Conservation (phyloP, 2,329 filamentous ascomycete genomes). For the Aspergillus unguis region DNA sequence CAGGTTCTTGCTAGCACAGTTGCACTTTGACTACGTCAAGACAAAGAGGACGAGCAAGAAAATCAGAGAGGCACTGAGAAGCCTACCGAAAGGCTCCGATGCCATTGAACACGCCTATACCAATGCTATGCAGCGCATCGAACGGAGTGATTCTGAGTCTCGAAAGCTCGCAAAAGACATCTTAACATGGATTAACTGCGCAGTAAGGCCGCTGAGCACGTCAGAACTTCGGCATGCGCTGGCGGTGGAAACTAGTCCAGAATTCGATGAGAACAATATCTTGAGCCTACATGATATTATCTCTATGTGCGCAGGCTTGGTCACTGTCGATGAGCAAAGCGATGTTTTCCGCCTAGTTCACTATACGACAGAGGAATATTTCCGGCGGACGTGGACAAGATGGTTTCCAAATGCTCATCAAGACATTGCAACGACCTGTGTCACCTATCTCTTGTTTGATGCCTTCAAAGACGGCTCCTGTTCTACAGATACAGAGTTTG, state of each 20-base stretch:
- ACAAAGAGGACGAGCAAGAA: slow-evolving; percentile 22
- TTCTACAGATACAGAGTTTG: slow-evolving; percentile 10
- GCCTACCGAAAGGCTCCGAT: slow-evolving; percentile 27
- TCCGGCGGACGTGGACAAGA: slow-evolving; percentile 26
- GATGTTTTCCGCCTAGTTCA: slow-evolving; percentile 44
- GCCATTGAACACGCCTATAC: slow-evolving; percentile 1
- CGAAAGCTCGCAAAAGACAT: background rate
- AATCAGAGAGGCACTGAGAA: slow-evolving; percentile 23
- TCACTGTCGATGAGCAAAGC: slow-evolving; percentile 39
- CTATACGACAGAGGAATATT: slow-evolving; percentile 48
- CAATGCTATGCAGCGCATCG: slow-evolving; percentile 7
- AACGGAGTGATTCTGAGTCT: background rate
- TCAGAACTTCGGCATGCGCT: background rate
- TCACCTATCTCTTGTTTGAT: slow-evolving; percentile 38
- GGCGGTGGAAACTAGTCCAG: background rate
- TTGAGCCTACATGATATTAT: background rate
- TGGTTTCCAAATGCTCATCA: slow-evolving; percentile 34
- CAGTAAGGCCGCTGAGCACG: background rate
- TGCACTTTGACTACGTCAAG: slow-evolving; percentile 19
- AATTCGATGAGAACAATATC: background rate
- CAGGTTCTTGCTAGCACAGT: slow-evolving; percentile 26
- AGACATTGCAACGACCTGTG: slow-evolving; percentile 30
- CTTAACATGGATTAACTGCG: background rate
- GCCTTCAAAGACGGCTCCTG: slow-evolving; percentile 21
- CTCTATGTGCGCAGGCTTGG: background rate